These are phyloP conservation scores for Tetracladium marchalianum DNA, from an alignment of 495 filamentous ascomycete species.

Conservation along the genomic window DNA sequence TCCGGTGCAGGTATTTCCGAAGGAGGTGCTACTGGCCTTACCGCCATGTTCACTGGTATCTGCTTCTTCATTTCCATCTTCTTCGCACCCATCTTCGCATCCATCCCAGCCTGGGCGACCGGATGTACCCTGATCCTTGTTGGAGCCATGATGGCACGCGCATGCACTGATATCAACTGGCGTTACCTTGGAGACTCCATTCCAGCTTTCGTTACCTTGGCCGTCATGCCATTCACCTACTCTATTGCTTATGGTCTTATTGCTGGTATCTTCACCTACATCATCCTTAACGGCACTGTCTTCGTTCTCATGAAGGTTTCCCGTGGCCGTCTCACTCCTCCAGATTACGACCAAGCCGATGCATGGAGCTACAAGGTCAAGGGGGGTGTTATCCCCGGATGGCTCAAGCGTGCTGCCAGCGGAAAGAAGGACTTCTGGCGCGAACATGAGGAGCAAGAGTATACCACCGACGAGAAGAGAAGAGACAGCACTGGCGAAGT, in stretches of 20 bases:
- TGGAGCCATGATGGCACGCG: slow-evolving; percentile 68
- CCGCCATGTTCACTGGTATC: slow-evolving; percentile 62
- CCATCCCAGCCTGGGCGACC: slow-evolving; percentile 76
- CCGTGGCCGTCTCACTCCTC: slow-evolving; percentile 58
- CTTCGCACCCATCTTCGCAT: slow-evolving; percentile 80
- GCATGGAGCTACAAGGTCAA: slow-evolving; percentile 59
- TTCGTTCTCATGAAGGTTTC: slow-evolving; percentile 56
- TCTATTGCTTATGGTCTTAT: slow-evolving; percentile 62
- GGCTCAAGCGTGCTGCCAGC: slow-evolving; percentile 47
- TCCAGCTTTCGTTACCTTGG: slow-evolving; percentile 71
- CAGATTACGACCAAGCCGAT: slow-evolving; percentile 63
- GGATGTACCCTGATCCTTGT: slow-evolving; percentile 75
- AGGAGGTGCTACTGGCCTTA: slow-evolving; percentile 73
- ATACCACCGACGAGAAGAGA: no score
- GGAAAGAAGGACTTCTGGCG: slow-evolving; percentile 64
- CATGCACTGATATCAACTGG: slow-evolving; percentile 77
- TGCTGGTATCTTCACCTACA: slow-evolving; percentile 60
- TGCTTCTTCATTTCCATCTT: slow-evolving; percentile 82
- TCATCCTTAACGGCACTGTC: slow-evolving; percentile 52
- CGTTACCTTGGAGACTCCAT: slow-evolving; percentile 66
- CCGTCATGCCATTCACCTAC: slow-evolving; percentile 80
- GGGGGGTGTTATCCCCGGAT: slow-evolving; percentile 60
- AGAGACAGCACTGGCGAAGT: no score
- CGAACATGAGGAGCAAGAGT: slow-evolving; percentile 4
- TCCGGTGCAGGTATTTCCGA: slow-evolving; percentile 78